These are phyloP conservation scores for Eimeria praecox DNA, from an alignment of 169 alveolate genomes.

Conservation along the genomic window DNA sequence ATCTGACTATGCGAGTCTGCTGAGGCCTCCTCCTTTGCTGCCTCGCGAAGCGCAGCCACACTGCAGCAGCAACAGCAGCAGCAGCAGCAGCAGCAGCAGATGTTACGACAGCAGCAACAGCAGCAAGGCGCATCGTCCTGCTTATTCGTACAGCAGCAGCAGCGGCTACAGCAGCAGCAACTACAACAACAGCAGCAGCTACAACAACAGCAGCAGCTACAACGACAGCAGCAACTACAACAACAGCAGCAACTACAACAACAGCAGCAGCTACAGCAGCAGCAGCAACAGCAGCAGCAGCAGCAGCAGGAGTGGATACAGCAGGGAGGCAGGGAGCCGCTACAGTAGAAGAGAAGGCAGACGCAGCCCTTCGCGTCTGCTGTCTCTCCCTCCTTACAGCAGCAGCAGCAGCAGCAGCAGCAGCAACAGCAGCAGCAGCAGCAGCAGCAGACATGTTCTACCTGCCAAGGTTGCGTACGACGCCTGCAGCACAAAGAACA, in stretches of 20 bases:
- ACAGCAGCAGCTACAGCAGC: not conserved
- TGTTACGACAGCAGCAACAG: not conserved
- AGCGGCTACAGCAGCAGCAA: not conserved
- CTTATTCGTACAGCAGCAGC: conserved; percentile 23
- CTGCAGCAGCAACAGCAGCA: not conserved
- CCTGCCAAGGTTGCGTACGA: not conserved
- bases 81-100: not conserved
- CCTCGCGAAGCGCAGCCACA: not conserved
- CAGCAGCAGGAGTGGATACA: conserved; percentile 18
- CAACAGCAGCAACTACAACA: conserved; percentile 36
- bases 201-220: not conserved
- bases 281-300: conserved; percentile 38
- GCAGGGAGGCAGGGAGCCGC: not conserved
- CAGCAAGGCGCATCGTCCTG: not conserved
- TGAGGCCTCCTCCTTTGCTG: not conserved
- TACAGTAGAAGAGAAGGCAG: not conserved
- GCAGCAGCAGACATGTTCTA: conserved; percentile 7
- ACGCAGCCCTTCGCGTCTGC: not conserved
- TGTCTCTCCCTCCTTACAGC: not conserved
- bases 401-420: conserved; percentile 45
- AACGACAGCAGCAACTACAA: not conserved
- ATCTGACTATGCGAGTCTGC: not conserved
- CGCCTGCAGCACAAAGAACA: not conserved
- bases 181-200: not conserved
- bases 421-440: not conserved